These are phyloP conservation scores for Tribonema minus DNA, from an alignment of 108 stramenopile species.

Conservation along the genomic window DNA sequence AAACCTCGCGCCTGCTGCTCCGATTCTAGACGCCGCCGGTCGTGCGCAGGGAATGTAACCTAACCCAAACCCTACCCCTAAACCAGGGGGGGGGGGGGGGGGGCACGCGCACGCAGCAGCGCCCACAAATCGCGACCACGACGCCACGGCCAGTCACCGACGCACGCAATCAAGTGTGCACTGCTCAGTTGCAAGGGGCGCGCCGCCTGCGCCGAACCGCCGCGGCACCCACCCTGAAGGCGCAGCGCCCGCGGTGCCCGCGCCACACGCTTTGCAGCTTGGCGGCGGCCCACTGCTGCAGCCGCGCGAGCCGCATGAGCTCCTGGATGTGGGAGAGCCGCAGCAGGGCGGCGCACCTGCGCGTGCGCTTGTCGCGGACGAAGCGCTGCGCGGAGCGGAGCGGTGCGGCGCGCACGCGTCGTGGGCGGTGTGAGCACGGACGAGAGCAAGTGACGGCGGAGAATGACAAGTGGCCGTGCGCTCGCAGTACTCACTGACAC, in stretches of 20 bases:
- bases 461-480: no score
- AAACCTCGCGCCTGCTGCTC: no score
- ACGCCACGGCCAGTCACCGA: background rate
- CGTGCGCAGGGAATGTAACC: no score
- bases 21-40: no score
- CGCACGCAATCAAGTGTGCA: background rate
- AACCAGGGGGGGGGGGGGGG: background rate
- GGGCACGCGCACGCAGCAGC: background rate
- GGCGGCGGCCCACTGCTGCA: constrained; percentile 43
- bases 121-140: background rate
- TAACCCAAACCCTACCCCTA: background rate
- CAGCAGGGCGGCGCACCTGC: no score
- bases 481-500: no score
- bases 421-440: no score
- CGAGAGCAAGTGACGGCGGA: no score
- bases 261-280: constrained; percentile 36
- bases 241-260: background rate
- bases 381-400: no score
- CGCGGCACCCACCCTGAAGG: background rate
- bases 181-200: background rate
- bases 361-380: no score
- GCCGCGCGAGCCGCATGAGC: constrained; percentile 7
- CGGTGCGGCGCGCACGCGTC: no score
- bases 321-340: no score
- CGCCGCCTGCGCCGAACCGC: background rate